A percentile compares a stretch with the other conserved stretches of the same genome.
phyloP scores from a whole-genome alignment of 176 grass and related monocot genomes.

The Carex parvula region DNA sequence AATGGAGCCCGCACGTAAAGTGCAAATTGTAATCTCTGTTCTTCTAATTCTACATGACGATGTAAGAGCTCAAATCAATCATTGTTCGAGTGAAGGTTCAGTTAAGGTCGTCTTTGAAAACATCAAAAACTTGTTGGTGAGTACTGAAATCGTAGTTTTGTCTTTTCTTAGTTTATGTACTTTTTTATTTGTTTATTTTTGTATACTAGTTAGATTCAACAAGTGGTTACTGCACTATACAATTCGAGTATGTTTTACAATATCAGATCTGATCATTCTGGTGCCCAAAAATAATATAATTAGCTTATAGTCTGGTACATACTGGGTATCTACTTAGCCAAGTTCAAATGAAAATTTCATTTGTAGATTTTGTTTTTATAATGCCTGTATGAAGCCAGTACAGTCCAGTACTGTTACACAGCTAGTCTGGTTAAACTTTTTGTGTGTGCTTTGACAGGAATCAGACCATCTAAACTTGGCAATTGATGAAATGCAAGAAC shows the following conservation, averaged over 20 bases:
- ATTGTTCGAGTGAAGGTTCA: conserved; percentile 35
- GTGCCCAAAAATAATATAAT: not conserved
- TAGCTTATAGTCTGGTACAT: not conserved
- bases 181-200: conserved; percentile 11
- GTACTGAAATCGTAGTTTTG: conserved; percentile 16
- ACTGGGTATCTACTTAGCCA: not conserved
- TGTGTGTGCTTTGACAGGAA: conserved; percentile 7
- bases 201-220: not conserved
- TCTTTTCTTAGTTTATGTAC: conserved; percentile 35
- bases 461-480: not conserved
- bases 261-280: not conserved
- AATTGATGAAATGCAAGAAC: conserved; percentile 16
- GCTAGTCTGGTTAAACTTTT: not conserved
- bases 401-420: not conserved
- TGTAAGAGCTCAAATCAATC: conserved; percentile 45
- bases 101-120: conserved; percentile 52
- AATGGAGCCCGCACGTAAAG: conserved; percentile 39
- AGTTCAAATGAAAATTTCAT: not conserved
- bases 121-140: conserved; percentile 51
- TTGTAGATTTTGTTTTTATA: not conserved
- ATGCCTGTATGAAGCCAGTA: not conserved
- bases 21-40: conserved; percentile 49
- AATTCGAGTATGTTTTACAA: not conserved
- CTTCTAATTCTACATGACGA: conserved; percentile 60
- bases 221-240: not conserved